phyloP scores from a whole-genome alignment of 1,284 basidiomycete species.

The Erythrobasidium hasegawianum region DNA sequence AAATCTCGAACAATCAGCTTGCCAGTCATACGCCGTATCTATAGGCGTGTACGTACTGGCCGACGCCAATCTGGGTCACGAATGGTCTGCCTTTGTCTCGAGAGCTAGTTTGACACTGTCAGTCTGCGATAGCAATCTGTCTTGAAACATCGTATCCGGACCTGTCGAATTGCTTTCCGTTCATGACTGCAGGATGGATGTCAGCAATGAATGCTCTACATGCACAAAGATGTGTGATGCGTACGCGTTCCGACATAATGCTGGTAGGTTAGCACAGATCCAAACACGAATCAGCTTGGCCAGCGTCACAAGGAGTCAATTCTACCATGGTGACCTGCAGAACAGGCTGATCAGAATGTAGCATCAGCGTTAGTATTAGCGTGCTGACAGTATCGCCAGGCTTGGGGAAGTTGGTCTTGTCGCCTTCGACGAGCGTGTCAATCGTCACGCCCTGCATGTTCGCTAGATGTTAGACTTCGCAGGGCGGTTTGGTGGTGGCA shows the following conservation, averaged over 20 bases:
- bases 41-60: slow-evolving; percentile 38
- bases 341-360: background rate
- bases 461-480: background rate
- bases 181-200: background rate
- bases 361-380: background rate
- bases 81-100: slow-evolving; percentile 59
- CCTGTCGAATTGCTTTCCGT: background rate
- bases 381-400: background rate
- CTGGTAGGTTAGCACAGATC: too few species aligned
- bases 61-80: slow-evolving; percentile 61
- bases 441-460: slow-evolving; percentile 1
- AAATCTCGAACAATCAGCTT: slow-evolving; percentile 55
- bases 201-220: background rate
- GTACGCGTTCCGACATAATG: background rate
- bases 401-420: slow-evolving; percentile 4
- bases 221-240: background rate
- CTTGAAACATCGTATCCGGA: too few species aligned
- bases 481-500: background rate
- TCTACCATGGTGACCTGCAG: background rate
- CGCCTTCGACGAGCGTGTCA: background rate
- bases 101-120: slow-evolving; percentile 38
- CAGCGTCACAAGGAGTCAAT: background rate
- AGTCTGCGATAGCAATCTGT: background rate
- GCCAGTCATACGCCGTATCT: background rate
- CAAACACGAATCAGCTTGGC: too few species aligned